phyloP scores from a whole-genome alignment of 73 alveolate species.

The Paramecium bursaria region DNA sequence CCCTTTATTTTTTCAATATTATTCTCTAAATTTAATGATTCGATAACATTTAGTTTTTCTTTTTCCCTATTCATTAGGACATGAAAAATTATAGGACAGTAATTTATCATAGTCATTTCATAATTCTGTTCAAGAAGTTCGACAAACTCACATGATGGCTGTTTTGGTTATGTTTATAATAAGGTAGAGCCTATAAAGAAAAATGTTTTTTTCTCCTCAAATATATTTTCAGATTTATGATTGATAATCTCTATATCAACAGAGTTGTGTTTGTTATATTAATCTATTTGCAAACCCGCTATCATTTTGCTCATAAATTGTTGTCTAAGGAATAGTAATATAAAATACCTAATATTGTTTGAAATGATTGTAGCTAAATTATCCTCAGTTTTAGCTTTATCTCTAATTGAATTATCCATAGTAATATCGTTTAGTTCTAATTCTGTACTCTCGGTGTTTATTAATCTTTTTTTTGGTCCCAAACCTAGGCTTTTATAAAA shows the following conservation, averaged over 20 bases:
- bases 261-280: background rate
- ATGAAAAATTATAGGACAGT: slow-evolving; percentile 41
- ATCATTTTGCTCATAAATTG: slow-evolving; percentile 48
- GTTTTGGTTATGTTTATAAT: background rate
- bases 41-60: background rate
- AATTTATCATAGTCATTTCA: background rate
- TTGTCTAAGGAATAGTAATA: too few species aligned
- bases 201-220: slow-evolving; percentile 22
- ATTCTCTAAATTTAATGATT: slow-evolving; percentile 55
- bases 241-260: slow-evolving; percentile 2
- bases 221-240: slow-evolving; percentile 33
- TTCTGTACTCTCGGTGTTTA: background rate
- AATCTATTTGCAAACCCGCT: slow-evolving; percentile 43
- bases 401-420: background rate
- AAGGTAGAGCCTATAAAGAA: background rate
- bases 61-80: slow-evolving; percentile 37
- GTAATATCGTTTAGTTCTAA: background rate
- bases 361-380: background rate
- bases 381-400: slow-evolving; percentile 18
- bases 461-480: background rate
- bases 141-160: background rate
- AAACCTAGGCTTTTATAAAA: background rate
- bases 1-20: slow-evolving; percentile 58
- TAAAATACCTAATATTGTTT: slow-evolving; percentile 9
- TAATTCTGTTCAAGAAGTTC: background rate